Base-by-base conservation (phyloP, 1,284 basidiomycete genomes). In the Sanghuangporus sanghuang region DNA sequence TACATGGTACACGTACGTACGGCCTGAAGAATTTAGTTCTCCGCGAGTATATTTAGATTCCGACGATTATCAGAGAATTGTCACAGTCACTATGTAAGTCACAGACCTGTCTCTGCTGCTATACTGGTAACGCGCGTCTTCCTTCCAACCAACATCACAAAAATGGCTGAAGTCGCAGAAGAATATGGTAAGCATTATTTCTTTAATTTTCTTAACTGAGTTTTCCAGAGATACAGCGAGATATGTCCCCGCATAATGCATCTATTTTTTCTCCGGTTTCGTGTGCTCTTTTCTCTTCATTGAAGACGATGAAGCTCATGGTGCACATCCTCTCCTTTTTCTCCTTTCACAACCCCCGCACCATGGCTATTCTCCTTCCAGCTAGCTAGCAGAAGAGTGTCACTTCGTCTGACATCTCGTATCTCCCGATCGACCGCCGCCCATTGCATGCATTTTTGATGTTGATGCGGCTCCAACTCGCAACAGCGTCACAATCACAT, bases 141-240 rank as follows among this genome's bases (percentile, higher is more conserved):
- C 21, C 16, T 46, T n/a, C 44, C 44, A 46, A 14, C 44, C 16
- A 7, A 46, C 44, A 46, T n/a, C 44, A 42, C 7, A 58, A 62
- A 39, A 16, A 69, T 69, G 68, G 62, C 68, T 56, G 68, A 39
- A 16, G 67, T 69, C 65, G 57, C 68, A 59, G 68, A 69, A 16
- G 68, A 67, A 12, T 66, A 65, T 58, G 66, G 68, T 69, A 57
- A 66, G 68, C 32, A 27, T 16, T 18, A 3, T 64, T 58, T 44
- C 40, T 56, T 40, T 53, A 12, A 44, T 44, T 48, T 55, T 16
- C 21, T 59, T n/a, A 18, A 16, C 36, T 36, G 35, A 12, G 42
- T 23, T 18, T 32, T 54, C 48, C 53, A 60, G 23, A 60, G 23
- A 46, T 21, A 59, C 18, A 49, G 32, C 16, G 56, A 12, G 57